Evolutionary conservation across 1,284 basidiomycete species (phyloP).

Genomic region (Trichosporon coremiiforme): DNA sequence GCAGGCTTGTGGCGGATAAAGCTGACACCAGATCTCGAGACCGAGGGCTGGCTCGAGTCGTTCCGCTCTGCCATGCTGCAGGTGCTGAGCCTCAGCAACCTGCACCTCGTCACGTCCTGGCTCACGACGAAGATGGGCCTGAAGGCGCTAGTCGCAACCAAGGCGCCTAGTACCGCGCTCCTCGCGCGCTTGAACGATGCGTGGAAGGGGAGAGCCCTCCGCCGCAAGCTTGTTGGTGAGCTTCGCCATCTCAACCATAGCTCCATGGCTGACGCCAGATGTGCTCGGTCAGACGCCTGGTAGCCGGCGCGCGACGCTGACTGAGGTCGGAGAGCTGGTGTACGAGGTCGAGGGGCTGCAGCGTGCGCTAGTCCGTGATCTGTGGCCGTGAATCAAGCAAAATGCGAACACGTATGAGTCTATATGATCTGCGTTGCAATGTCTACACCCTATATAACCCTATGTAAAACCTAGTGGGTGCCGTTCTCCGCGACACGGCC

Average conservation of each 20-base stretch:
- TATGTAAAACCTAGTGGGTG: neutral
- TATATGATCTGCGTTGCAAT: neutral
- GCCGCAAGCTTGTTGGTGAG: neutral
- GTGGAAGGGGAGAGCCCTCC: neutral
- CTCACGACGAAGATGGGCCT: neutral
- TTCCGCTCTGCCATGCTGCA: neutral
- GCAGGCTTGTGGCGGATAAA: too few relatives aligned
- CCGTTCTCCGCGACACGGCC: slow-evolving; percentile 24
- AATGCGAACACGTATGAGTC: neutral
- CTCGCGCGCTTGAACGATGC: neutral
- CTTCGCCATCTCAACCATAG: too few relatives aligned
- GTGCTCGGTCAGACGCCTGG: too few relatives aligned
- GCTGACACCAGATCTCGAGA: neutral
- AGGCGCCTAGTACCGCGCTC: neutral
- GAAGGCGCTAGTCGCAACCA: neutral
- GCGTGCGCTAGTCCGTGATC: neutral
- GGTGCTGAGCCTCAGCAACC: neutral
- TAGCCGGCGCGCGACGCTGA: neutral
- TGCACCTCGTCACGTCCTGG: neutral
- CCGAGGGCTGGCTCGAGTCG: neutral
- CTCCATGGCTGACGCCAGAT: neutral
- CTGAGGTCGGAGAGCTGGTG: neutral
- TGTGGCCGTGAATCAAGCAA: neutral
- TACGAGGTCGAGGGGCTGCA: neutral
- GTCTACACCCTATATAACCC: neutral